These are phyloP conservation scores for Phytophthora citricola DNA, from an alignment of 352 stramenopile species.

Conservation along the genomic window DNA sequence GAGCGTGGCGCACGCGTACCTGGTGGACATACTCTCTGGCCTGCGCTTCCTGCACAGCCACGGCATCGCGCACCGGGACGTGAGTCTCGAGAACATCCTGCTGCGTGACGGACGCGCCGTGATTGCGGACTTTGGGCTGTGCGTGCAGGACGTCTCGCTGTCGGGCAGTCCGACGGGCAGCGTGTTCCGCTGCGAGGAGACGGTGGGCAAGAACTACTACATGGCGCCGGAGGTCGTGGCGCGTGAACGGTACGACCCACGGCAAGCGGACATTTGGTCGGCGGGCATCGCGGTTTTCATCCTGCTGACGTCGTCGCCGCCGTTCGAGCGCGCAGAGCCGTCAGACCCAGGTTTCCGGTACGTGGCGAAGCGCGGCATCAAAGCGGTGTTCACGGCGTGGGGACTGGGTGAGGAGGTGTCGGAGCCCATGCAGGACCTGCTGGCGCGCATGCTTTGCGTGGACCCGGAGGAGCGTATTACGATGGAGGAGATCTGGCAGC, in stretches of 20 bases:
- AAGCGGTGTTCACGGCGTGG: conserved; percentile 79
- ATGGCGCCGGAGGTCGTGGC: conserved; percentile 96
- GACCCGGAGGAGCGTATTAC: conserved; percentile 65
- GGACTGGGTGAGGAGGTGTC: conserved; percentile 50
- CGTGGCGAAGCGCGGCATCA: conserved; percentile 76
- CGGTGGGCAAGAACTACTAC: conserved; percentile 95
- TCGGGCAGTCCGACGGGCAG: neutral
- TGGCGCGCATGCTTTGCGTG: conserved; percentile 78
- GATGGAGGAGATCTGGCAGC: conserved; percentile 65
- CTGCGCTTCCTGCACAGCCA: conserved; percentile 70
- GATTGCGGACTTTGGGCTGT: conserved; percentile 79
- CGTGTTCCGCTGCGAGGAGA: conserved; percentile 58
- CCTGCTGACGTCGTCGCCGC: conserved; percentile 92
- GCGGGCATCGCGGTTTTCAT: conserved; percentile 95
- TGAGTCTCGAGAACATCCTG: conserved; percentile 98
- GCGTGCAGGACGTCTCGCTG: conserved; percentile 48
- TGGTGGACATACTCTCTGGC: conserved; percentile 74
- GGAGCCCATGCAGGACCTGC: conserved; percentile 65
- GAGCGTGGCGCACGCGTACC: conserved; percentile 52
- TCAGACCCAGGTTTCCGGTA: conserved; percentile 91
- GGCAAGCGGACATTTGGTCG: conserved; percentile 93
- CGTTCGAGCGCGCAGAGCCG: conserved; percentile 89
- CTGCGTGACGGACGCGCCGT: conserved; percentile 68
- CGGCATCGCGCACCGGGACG: conserved; percentile 92
- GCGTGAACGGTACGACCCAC: conserved; percentile 91